Conservation (phyloP, 352 stramenopile genomes). For the Globisporangium okanoganense region DNA sequence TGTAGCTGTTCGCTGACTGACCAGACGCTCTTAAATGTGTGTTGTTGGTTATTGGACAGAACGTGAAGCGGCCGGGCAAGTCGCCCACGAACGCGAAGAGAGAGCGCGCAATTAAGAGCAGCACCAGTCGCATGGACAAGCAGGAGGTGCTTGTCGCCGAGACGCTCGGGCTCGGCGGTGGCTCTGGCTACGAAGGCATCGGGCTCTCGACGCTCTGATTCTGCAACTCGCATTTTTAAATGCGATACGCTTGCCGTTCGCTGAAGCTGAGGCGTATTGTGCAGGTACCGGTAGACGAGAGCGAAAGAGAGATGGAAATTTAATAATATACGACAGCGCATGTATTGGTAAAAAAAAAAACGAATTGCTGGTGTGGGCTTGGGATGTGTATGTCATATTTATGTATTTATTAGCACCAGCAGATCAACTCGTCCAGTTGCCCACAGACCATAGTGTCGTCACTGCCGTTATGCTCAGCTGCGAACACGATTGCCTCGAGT, state of each 20-base stretch:
- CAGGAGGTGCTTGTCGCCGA: conserved; percentile 51
- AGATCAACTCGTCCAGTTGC: not conserved
- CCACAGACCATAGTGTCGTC: not conserved
- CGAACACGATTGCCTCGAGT: not conserved
- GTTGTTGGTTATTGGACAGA: conserved; percentile 23
- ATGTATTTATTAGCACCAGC: too few relatives aligned
- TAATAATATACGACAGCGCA: too few relatives aligned
- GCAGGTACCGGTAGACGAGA: too few relatives aligned
- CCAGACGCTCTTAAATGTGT: not conserved
- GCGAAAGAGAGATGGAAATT: too few relatives aligned
- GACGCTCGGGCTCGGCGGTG: conserved; percentile 43
- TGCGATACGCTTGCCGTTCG: too few relatives aligned
- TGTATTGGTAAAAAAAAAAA: too few relatives aligned
- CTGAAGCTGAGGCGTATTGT: too few relatives aligned
- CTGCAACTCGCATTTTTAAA: too few relatives aligned
- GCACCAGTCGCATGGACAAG: conserved; percentile 23
- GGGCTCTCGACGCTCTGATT: conserved; percentile 59
- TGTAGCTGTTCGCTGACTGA: conserved; percentile 1
- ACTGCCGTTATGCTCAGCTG: not conserved
- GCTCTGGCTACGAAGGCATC: conserved; percentile 53
- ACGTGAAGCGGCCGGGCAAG: conserved; percentile 45
- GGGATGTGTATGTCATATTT: too few relatives aligned
- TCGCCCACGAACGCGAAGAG: conserved; percentile 33
- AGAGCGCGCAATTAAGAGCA: conserved; percentile 20
- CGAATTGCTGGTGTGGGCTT: too few relatives aligned